Evolutionary conservation across 352 stramenopile genomes (phyloP), one percentile per base, ranked within the genome.

Genomic region (Pythium insidiosum): DNA sequence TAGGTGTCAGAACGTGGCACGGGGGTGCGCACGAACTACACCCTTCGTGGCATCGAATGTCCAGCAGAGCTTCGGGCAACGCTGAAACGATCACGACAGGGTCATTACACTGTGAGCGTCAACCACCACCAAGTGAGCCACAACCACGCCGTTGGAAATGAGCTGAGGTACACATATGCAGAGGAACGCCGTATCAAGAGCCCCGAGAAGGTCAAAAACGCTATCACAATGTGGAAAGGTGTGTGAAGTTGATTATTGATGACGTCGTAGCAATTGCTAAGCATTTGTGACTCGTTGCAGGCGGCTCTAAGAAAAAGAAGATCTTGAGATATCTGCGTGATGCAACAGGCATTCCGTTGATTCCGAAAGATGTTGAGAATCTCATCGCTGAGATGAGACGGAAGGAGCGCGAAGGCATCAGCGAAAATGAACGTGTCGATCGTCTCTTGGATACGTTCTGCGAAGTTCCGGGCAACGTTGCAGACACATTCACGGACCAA

Each of bases 311-410:
- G n/a, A 29, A 4, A 3, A 45, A 45, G n/a, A n/a, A 33, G 5
- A 35, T 23, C 11, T 12, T 35, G 12, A 23, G 15, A 23, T 45
- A 35, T 23, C 25, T 45, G 11, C 28, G 20, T 3, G 38, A 45
- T 23, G 38, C 38, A 26, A 23, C 25, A 2, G 38, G 38, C n/a
- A 45, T 22, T 4, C 21, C 20, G 26, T 34, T 34, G 16, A 20
- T 45, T 7, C 38, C 38, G 2, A 45, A 45, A 26, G 25, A 45
- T 9, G 38, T 45, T 6, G 25, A 45, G 26, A 45, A 45, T 24
- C 12, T 45, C 23, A 45, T 35, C 24, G 38, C 25, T 19, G 25
- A 45, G 16, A 35, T 45, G 25, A 23, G 38, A 4, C 16, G 11
- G 33, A 12, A 34, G 16, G 6, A 12, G 16, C 13, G 23, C 22